Percentiles rank a stretch among this genome's conserved stretches.
Evolutionary conservation across 768 basidiomycete species (phyloP).

Genomic region (Hygrophoropsis aurantiaca): DNA sequence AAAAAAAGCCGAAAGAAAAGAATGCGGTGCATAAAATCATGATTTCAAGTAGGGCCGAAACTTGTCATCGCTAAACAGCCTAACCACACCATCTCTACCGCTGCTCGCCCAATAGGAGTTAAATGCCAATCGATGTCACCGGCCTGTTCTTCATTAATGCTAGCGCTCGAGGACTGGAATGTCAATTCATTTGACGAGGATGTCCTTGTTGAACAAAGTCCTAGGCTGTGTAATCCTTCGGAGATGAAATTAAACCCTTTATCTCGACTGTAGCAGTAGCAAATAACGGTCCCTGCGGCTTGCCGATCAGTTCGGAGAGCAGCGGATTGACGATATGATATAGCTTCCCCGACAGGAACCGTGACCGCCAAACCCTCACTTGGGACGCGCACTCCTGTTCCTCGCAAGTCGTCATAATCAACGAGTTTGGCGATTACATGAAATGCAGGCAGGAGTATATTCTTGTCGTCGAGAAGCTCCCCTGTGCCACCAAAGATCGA

Average conservation of each 20-base stretch:
- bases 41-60: constrained; percentile 28
- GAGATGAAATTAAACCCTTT: constrained; percentile 76
- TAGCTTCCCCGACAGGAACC: constrained; percentile 55
- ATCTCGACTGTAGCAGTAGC: constrained; percentile 59
- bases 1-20: not conserved
- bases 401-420: constrained; percentile 67
- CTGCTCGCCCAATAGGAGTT: constrained; percentile 49
- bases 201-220: constrained; percentile 49
- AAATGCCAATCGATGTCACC: constrained; percentile 41
- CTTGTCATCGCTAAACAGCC: constrained; percentile 51
- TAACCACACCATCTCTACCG: constrained; percentile 55
- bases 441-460: constrained; percentile 62
- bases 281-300: constrained; percentile 47
- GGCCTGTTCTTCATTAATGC: constrained; percentile 40
- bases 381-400: constrained; percentile 72
- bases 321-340: constrained; percentile 32
- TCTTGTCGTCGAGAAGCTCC: constrained; percentile 36
- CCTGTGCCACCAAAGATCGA: constrained; percentile 22
- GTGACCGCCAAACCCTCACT: constrained; percentile 67
- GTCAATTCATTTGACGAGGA: too few relatives aligned
- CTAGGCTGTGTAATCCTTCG: constrained; percentile 75
- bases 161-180: too few relatives aligned
- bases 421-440: constrained; percentile 75
- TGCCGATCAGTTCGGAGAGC: constrained; percentile 35
- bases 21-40: not conserved